A percentile compares a stretch with the other conserved stretches of the same genome.
phyloP scores from a whole-genome alignment of 208 protist species.

The Crithidia sp. region DNA sequence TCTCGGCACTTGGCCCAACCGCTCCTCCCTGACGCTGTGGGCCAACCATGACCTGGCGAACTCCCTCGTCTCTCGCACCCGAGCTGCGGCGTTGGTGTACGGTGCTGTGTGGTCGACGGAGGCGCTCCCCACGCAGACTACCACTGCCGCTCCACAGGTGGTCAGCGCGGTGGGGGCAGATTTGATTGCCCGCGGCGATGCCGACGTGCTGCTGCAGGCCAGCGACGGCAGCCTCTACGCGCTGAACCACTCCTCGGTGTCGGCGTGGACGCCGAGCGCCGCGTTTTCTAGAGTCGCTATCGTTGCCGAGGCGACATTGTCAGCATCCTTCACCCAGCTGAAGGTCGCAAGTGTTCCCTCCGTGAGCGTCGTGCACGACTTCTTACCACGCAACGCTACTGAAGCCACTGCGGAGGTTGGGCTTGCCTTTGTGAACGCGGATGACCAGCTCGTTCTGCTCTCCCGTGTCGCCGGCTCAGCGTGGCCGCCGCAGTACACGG shows the following conservation, averaged over 20 bases:
- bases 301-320: not conserved
- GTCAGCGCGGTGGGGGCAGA: conserved; percentile 61
- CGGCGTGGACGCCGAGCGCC: not conserved
- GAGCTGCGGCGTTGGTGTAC: conserved; percentile 4
- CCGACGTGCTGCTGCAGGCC: conserved; percentile 53
- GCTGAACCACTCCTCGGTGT: conserved; percentile 19
- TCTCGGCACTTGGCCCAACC: conserved; percentile 32
- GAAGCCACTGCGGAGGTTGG: conserved; percentile 11
- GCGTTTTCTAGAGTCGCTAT: conserved; percentile 1
- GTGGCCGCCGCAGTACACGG: conserved; percentile 25
- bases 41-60: conserved; percentile 4
- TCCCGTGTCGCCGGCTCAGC: not conserved
- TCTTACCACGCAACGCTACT: not conserved
- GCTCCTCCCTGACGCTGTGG: conserved; percentile 22
- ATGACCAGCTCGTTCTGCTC: conserved; percentile 33
- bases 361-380: conserved; percentile 14
- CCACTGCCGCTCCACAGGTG: conserved; percentile 14
- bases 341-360: conserved; percentile 16
- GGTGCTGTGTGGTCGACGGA: conserved; percentile 11
- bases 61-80: conserved; percentile 12
- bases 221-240: conserved; percentile 48
- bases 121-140: not conserved
- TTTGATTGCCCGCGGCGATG: conserved; percentile 35
- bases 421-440: conserved; percentile 40
- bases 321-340: not conserved